Base-by-base conservation (phyloP, 345 rosid species). In the Euphorbia pulcherrima region DNA sequence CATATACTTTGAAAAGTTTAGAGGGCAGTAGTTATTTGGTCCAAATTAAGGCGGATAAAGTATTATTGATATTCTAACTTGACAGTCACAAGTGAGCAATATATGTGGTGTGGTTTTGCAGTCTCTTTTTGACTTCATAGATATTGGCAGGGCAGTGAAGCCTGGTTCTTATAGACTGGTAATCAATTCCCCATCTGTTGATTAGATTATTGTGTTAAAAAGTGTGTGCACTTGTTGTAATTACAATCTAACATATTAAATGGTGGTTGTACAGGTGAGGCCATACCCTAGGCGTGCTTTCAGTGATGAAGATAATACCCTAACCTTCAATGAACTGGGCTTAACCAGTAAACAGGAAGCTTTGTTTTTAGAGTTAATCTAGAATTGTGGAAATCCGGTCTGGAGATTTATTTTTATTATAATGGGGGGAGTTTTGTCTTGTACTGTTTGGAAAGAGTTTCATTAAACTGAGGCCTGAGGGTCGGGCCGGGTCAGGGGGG, bases 321-420 rank as follows among this genome's bases (percentile, higher is more conserved):
- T 84, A 62, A 80, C 94, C 2, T 78, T 95, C 72, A 88, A 69
- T 14, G 98, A 95, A 77, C 94, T 90, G 37, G 99, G 99, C 17
- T 81, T 95, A 68, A 85, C 91, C 11, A 88, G 87, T 86, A 95
- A 90, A 79, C 99, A 90, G 72, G 99, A 95, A 80, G 99, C 99
- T 64, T 65, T 95, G 78, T 95, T 87, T 79, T 90, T 95, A 73
- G 99, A 95, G 86, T 81, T 80, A 72, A 82, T 95, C 57, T 90
- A 84, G 83, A 64, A 56, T 41, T 58, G 67, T 54, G 46, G 73
- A 64, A 71, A 68, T 47, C n/a, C n/a, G n/a, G n/a, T n/a, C n/a
- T 28, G 39, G 27, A 33, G n/a, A 8, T 10, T 50, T 37, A 41
- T 62, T 57, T 62, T 33, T n/a, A n/a, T 67, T 41, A 54, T 17